These are phyloP conservation scores for Trypanosoma melophagium DNA, from an alignment of 208 protist genomes.

Conservation along the genomic window DNA sequence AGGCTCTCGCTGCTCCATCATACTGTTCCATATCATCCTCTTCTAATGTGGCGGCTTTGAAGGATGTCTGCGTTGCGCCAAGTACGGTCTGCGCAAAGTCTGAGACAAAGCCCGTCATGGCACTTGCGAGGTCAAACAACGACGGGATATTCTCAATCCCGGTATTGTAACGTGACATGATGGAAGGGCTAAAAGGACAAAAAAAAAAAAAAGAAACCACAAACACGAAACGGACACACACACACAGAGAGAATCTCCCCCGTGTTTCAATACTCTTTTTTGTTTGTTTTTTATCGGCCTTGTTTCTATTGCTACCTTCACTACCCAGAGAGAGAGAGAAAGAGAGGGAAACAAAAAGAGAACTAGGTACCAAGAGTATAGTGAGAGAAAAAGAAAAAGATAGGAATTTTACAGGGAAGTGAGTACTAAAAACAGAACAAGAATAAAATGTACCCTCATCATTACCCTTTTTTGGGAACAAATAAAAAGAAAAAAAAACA, in stretches of 20 bases:
- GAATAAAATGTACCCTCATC: not conserved
- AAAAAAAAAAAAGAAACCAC: slow-evolving; percentile 20
- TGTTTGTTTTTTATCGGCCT: no score
- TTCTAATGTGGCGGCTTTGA: slow-evolving; percentile 58
- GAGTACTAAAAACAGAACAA: no score
- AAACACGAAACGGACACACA: not conserved
- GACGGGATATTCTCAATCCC: slow-evolving; percentile 84
- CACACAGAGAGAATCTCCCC: no score
- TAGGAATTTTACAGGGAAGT: not conserved
- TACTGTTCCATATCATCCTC: slow-evolving; percentile 63
- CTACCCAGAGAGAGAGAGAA: slow-evolving; percentile 4
- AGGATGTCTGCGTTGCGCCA: slow-evolving; percentile 65
- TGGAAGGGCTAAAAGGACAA: slow-evolving; percentile 5
- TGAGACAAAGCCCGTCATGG: slow-evolving; percentile 54
- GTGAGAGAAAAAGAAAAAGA: slow-evolving; percentile 19
- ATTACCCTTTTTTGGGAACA: not conserved
- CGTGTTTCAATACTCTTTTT: no score
- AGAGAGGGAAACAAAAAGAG: not conserved
- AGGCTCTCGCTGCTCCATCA: slow-evolving; percentile 70
- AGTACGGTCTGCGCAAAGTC: slow-evolving; percentile 82
- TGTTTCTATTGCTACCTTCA: not conserved
- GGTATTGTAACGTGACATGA: slow-evolving; percentile 87
- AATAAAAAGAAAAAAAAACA: not conserved
- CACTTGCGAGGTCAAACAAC: slow-evolving; percentile 75
- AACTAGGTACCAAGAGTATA: no score